A percentile compares a stretch with the other conserved stretches of the same genome.
These are phyloP conservation scores for Acanthamoeba castellanii DNA, from an alignment of 208 protist species.

Conservation along the genomic window DNA sequence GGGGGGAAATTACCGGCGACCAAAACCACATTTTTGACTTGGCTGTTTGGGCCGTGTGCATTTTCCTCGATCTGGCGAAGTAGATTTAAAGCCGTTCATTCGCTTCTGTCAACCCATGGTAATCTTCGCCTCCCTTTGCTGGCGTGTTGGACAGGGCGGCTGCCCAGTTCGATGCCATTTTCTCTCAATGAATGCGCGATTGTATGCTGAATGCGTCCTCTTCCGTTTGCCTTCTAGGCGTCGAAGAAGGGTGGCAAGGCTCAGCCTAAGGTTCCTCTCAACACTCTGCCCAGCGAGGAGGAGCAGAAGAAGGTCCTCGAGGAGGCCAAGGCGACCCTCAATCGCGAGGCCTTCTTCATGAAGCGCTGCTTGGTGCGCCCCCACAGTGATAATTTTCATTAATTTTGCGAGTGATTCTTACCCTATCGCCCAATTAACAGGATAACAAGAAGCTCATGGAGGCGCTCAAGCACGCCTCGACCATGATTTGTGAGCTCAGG, in stretches of 20 bases:
- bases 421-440: slow-evolving; percentile 59
- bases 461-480: slow-evolving; percentile 92
- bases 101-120: not conserved
- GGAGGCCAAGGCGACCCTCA: slow-evolving; percentile 90
- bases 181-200: too few relatives aligned
- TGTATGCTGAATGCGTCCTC: too few relatives aligned
- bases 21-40: not conserved
- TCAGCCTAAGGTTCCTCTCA: slow-evolving; percentile 7
- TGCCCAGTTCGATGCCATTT: too few relatives aligned
- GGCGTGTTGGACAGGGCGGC: too few relatives aligned
- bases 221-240: not conserved
- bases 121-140: too few relatives aligned
- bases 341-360: slow-evolving; percentile 91
- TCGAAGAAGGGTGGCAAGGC: slow-evolving; percentile 13
- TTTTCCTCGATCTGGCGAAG: not conserved
- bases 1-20: not conserved
- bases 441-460: slow-evolving; percentile 93
- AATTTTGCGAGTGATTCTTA: not conserved
- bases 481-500: slow-evolving; percentile 96
- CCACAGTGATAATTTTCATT: not conserved
- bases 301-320: slow-evolving; percentile 94
- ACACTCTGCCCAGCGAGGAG: slow-evolving; percentile 86
- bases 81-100: not conserved
- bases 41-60: not conserved
- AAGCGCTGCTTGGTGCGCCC: slow-evolving; percentile 87